Evolutionary conservation across 352 stramenopile species (phyloP).

Genomic region (Pythium volutum): DNA sequence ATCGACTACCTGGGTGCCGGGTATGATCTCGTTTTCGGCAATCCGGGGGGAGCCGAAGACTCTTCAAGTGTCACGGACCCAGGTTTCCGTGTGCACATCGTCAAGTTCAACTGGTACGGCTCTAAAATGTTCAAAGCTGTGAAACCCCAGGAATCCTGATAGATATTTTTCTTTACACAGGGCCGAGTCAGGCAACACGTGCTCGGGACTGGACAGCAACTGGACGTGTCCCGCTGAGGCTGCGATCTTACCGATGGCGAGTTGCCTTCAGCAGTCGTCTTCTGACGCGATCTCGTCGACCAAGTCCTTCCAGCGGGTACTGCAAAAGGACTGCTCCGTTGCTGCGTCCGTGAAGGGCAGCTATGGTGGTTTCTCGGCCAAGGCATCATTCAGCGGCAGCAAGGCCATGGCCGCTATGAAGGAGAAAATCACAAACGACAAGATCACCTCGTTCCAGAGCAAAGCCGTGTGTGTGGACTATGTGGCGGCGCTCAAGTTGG

Average conservation of each 20-base stretch:
- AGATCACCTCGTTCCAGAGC: slow-evolving; percentile 22
- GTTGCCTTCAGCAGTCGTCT: slow-evolving; percentile 31
- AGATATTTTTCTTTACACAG: slow-evolving; percentile 1
- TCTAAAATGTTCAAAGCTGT: neutral
- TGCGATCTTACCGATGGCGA: slow-evolving; percentile 25
- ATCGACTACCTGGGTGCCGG: slow-evolving; percentile 31
- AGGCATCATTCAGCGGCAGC: slow-evolving; percentile 27
- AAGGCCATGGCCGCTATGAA: slow-evolving; percentile 28
- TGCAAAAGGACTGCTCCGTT: slow-evolving; percentile 26
- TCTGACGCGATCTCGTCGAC: slow-evolving; percentile 28
- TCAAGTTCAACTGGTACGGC: slow-evolving; percentile 30
- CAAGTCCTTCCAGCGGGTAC: slow-evolving; percentile 28
- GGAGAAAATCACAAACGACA: slow-evolving; percentile 25
- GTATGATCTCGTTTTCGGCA: slow-evolving; percentile 32
- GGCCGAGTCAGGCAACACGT: slow-evolving; percentile 18
- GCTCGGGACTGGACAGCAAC: slow-evolving; percentile 23
- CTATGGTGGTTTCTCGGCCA: slow-evolving; percentile 25
- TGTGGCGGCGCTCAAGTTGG: slow-evolving; percentile 21
- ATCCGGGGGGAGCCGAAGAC: slow-evolving; percentile 25
- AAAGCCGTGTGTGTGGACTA: slow-evolving; percentile 28
- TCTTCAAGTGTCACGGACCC: slow-evolving; percentile 26
- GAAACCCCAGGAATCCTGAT: neutral
- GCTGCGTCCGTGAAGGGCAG: slow-evolving; percentile 26
- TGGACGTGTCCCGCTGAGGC: slow-evolving; percentile 27
- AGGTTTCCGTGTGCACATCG: slow-evolving; percentile 24